Percentiles rank a stretch among this genome's conserved stretches.
phyloP scores from a whole-genome alignment of 306 rosid species.

The Rosa multiflora region DNA sequence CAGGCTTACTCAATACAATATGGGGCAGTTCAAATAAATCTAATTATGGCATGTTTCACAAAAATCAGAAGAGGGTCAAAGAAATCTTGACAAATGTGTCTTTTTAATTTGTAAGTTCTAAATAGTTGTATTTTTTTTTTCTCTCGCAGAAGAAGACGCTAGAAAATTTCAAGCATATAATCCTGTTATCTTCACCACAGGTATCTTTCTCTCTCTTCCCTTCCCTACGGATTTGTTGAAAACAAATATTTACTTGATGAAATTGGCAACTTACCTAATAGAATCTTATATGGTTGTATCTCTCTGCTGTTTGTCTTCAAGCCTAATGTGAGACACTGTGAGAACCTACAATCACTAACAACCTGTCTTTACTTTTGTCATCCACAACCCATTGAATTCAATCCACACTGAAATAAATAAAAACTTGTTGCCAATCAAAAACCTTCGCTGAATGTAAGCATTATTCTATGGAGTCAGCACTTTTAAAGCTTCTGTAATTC shows the following conservation, averaged over 20 bases:
- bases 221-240: background rate
- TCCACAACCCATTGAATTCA: background rate
- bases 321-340: background rate
- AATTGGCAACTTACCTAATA: background rate
- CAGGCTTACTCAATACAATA: background rate
- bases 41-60: background rate
- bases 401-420: background rate
- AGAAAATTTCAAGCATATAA: conserved; percentile 74
- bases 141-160: conserved; percentile 74
- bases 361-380: background rate
- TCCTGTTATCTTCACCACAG: conserved; percentile 93
- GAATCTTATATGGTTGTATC: background rate
- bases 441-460: background rate
- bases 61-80: background rate
- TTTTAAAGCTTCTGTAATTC: background rate
- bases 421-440: background rate
- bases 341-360: background rate
- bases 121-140: conserved; percentile 7
- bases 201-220: conserved; percentile 38
- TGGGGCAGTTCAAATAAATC: background rate
- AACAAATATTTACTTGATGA: background rate
- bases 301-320: background rate
- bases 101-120: conserved; percentile 22
- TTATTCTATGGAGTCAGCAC: background rate
- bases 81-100: background rate